Evolutionary conservation across 2,329 filamentous ascomycete genomes (phyloP).

Genomic region (Zalaria obscura): DNA sequence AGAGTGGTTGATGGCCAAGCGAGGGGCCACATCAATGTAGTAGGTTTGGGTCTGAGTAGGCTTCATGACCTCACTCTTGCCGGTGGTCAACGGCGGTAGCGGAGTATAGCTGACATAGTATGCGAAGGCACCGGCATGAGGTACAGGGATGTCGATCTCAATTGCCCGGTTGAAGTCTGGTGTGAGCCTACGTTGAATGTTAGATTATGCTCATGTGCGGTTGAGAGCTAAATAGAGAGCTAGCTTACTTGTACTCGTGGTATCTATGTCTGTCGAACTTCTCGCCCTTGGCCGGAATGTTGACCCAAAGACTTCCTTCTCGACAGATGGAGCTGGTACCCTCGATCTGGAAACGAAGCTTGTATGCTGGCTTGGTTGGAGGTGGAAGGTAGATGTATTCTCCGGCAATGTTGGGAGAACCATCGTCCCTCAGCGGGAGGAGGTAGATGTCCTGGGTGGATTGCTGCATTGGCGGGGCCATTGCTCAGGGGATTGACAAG

Average conservation of each 20-base stretch:
- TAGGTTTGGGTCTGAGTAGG: slow-evolving; percentile 53
- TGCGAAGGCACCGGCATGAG: slow-evolving; percentile 73
- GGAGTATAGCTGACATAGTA: slow-evolving; percentile 91
- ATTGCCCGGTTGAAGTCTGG: slow-evolving; percentile 89
- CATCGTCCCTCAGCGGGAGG: slow-evolving; percentile 81
- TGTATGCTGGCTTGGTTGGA: slow-evolving; percentile 56
- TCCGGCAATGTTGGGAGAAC: slow-evolving; percentile 76
- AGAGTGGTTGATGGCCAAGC: slow-evolving; percentile 57
- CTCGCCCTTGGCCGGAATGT: slow-evolving; percentile 66
- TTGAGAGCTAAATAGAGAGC: background rate
- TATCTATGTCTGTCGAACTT: slow-evolving; percentile 69
- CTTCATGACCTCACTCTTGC: slow-evolving; percentile 32
- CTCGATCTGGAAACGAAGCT: slow-evolving; percentile 78
- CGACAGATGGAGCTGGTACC: slow-evolving; percentile 92
- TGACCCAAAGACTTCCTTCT: slow-evolving; percentile 90
- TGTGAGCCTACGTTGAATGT: slow-evolving; percentile 45
- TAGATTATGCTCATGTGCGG: background rate
- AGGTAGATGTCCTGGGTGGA: slow-evolving; percentile 50
- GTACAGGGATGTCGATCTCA: slow-evolving; percentile 77
- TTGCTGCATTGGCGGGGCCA: slow-evolving; percentile 21
- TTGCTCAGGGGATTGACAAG: slow-evolving; percentile 5
- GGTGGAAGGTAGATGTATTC: slow-evolving; percentile 87
- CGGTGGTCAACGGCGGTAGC: slow-evolving; percentile 60
- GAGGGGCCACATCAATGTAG: slow-evolving; percentile 89
- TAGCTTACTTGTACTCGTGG: slow-evolving; percentile 71